These are phyloP conservation scores for Pichia heedii DNA, from an alignment of 805 yeast genomes.

Conservation along the genomic window DNA sequence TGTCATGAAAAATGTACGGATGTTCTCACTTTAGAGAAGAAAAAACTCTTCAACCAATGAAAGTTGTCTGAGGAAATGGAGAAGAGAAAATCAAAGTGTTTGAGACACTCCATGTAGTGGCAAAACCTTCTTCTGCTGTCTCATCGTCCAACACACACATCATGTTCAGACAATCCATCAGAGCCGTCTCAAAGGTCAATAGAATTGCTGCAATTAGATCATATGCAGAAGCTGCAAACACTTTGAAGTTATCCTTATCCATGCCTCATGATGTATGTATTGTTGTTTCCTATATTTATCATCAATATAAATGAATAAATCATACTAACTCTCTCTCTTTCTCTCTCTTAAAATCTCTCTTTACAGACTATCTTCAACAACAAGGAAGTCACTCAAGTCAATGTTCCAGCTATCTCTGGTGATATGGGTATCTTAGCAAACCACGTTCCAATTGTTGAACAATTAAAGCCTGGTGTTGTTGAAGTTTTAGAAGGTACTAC, in stretches of 20 bases:
- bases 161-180: conserved; percentile 58
- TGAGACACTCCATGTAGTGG: too few relatives aligned
- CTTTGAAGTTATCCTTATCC: conserved; percentile 80
- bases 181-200: conserved; percentile 51
- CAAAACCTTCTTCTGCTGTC: not conserved
- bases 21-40: too few relatives aligned
- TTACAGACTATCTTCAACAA: conserved; percentile 26
- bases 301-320: not conserved
- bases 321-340: not conserved
- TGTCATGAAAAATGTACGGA: too few relatives aligned
- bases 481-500: conserved; percentile 76
- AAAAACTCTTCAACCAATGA: not conserved
- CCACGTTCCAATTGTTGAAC: conserved; percentile 97
- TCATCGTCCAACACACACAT: not conserved
- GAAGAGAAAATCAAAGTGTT: not conserved
- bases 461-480: conserved; percentile 90
- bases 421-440: conserved; percentile 94
- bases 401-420: conserved; percentile 92
- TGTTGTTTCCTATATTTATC: too few relatives aligned
- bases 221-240: conserved; percentile 85
- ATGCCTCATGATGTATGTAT: conserved; percentile 63
- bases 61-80: not conserved
- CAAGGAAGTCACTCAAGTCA: conserved; percentile 58
- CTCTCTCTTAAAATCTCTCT: too few relatives aligned
- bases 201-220: conserved; percentile 60